These are phyloP conservation scores for Pleurotus citrinopileatus DNA, from an alignment of 768 basidiomycete species.

Conservation along the genomic window DNA sequence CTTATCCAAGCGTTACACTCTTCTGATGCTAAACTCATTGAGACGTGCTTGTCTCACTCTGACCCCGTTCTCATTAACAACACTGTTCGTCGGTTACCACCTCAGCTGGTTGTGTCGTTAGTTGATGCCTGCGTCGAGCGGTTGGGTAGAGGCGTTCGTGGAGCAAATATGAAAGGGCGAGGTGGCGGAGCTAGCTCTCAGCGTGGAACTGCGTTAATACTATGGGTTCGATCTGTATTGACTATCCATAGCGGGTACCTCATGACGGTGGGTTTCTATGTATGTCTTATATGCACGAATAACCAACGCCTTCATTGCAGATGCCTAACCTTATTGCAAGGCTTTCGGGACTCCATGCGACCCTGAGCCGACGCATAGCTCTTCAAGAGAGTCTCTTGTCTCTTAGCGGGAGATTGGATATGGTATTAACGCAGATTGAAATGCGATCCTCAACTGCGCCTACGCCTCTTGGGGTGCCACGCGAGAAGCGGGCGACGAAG, in stretches of 20 bases:
- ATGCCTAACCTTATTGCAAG: conserved; percentile 90
- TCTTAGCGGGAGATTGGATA: conserved; percentile 87
- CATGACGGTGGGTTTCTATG: conserved; percentile 72
- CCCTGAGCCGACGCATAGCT: conserved; percentile 73
- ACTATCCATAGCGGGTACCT: conserved; percentile 87
- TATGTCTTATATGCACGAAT: conserved; percentile 5
- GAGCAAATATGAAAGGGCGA: conserved; percentile 71
- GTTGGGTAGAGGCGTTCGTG: conserved; percentile 71
- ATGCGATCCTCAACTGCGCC: conserved; percentile 76
- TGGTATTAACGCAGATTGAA: conserved; percentile 92
- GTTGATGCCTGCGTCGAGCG: conserved; percentile 89
- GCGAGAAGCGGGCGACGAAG: conserved; percentile 32
- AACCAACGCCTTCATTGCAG: conserved; percentile 36
- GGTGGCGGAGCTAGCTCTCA: conserved; percentile 80
- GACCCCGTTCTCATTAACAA: conserved; percentile 79
- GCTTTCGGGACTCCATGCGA: conserved; percentile 80
- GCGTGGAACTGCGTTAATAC: conserved; percentile 63
- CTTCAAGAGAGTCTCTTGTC: conserved; percentile 84
- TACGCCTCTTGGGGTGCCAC: conserved; percentile 44
- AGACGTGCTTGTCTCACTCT: conserved; percentile 84
- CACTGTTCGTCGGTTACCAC: conserved; percentile 83
- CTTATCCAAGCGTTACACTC: conserved; percentile 97
- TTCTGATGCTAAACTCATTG: conserved; percentile 81
- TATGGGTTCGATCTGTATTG: conserved; percentile 81
- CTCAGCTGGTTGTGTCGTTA: conserved; percentile 82